Conservation (phyloP, 192 early-diverging fungal genomes). For the Gorgonomyces haynaldii region DNA sequence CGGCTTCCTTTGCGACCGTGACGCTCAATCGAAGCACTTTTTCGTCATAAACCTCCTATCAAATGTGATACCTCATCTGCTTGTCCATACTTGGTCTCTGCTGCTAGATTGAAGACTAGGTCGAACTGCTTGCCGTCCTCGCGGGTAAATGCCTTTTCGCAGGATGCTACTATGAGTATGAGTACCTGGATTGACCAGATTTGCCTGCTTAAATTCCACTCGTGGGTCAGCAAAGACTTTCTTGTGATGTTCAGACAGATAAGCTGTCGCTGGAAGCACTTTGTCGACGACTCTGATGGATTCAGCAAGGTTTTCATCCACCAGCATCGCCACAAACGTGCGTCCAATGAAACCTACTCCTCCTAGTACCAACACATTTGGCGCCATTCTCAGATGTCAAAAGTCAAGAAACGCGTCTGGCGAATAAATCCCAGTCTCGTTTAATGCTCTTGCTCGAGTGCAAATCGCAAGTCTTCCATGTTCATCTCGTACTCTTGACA, state of each 20-base stretch:
- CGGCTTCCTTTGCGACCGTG: conserved; percentile 73
- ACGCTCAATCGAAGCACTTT: conserved; percentile 60
- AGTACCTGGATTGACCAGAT: conserved; percentile 60
- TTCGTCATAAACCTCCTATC: conserved; percentile 69
- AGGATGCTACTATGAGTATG: conserved; percentile 39
- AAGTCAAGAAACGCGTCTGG: not conserved
- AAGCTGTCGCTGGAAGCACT: conserved; percentile 67
- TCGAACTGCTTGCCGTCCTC: conserved; percentile 65
- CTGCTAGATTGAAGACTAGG: conserved; percentile 91
- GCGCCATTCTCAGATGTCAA: conserved; percentile 25
- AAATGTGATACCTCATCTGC: conserved; percentile 45
- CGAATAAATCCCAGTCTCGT: too few species aligned
- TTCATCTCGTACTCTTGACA: too few species aligned
- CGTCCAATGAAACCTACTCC: conserved; percentile 81
- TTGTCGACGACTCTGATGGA: conserved; percentile 71
- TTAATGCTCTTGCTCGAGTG: too few species aligned
- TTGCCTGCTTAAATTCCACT: conserved; percentile 70
- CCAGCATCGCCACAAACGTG: conserved; percentile 58
- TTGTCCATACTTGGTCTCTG: conserved; percentile 88
- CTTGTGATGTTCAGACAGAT: conserved; percentile 50
- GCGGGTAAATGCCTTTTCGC: conserved; percentile 59
- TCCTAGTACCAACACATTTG: conserved; percentile 63
- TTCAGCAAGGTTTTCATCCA: conserved; percentile 52
- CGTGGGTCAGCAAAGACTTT: conserved; percentile 51
- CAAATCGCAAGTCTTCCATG: too few species aligned